These are phyloP conservation scores for Hymenoscyphus salicellus DNA, from an alignment of 2,329 filamentous ascomycete genomes.

Conservation along the genomic window DNA sequence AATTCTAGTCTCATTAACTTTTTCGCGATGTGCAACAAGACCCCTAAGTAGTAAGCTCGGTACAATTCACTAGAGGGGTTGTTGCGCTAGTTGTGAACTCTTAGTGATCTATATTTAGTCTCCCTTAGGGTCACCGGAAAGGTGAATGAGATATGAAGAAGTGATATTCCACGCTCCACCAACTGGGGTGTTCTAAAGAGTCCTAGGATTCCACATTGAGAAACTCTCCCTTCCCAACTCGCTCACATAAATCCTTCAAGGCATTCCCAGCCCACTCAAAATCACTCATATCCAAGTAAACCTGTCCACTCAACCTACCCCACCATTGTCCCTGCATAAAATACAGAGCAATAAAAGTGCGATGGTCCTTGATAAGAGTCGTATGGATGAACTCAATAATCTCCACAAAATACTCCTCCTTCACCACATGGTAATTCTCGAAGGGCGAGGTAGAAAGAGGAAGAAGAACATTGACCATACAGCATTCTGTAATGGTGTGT, in stretches of 20 bases:
- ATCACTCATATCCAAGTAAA: slow-evolving; percentile 77
- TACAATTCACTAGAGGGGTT: too few species aligned
- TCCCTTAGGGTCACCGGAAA: too few species aligned
- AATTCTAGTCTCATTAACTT: too few species aligned
- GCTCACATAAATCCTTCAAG: slow-evolving; percentile 47
- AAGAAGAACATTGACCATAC: slow-evolving; percentile 70
- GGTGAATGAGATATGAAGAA: too few species aligned
- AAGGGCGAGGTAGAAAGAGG: slow-evolving; percentile 49
- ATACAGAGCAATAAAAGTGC: slow-evolving; percentile 69
- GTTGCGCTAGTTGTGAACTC: too few species aligned
- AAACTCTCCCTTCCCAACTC: slow-evolving; percentile 44
- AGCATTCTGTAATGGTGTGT: slow-evolving; percentile 62
- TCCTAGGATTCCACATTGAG: slow-evolving; percentile 3
- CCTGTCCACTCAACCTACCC: slow-evolving; percentile 73
- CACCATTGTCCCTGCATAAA: slow-evolving; percentile 62
- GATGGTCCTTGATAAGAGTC: slow-evolving; percentile 55
- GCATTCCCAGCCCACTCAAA: slow-evolving; percentile 64
- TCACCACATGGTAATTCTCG: slow-evolving; percentile 16
- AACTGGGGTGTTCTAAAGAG: too few species aligned
- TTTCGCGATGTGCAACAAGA: too few species aligned
- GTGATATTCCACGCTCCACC: too few species aligned
- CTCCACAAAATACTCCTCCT: slow-evolving; percentile 38
- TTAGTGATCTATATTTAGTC: too few species aligned
- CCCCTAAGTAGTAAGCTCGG: too few species aligned
- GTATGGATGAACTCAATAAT: slow-evolving; percentile 58